Conservation (phyloP, 805 yeast genomes). For the Teunomyces kruisii region DNA sequence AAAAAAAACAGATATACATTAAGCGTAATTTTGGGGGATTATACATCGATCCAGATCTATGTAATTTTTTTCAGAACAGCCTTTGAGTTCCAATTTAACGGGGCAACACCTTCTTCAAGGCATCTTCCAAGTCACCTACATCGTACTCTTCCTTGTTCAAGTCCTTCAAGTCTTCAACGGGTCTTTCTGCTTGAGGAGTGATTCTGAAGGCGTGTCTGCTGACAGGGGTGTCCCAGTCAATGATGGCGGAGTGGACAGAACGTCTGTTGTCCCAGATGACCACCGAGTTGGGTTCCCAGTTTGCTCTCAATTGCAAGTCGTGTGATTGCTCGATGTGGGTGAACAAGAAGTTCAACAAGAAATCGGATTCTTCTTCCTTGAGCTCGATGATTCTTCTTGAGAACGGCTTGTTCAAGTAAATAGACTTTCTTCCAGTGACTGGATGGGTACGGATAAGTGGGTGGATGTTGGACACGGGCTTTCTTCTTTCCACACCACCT, state of each 20-base stretch:
- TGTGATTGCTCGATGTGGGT: slow-evolving; percentile 32
- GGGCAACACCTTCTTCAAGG: slow-evolving; percentile 17
- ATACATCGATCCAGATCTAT: not conserved
- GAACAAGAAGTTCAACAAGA: slow-evolving; percentile 30
- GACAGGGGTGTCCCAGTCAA: slow-evolving; percentile 37
- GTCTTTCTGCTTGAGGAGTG: slow-evolving; percentile 40
- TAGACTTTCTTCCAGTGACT: slow-evolving; percentile 29
- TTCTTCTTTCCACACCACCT: slow-evolving; percentile 35
- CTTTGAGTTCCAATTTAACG: not conserved
- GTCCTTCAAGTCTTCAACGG: slow-evolving; percentile 35
- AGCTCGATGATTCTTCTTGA: slow-evolving; percentile 35
- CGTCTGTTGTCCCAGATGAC: slow-evolving; percentile 38
- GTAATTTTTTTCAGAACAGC: not conserved
- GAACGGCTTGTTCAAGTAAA: slow-evolving; percentile 34
- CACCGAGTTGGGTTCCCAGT: slow-evolving; percentile 37
- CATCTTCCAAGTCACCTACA: slow-evolving; percentile 32
- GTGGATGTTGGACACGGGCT: slow-evolving; percentile 33
- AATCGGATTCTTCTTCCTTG: slow-evolving; percentile 34
- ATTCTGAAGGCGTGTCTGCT: slow-evolving; percentile 36
- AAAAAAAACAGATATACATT: not conserved
- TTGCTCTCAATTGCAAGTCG: slow-evolving; percentile 37
- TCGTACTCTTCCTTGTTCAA: slow-evolving; percentile 37
- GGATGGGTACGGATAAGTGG: slow-evolving; percentile 38
- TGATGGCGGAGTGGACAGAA: slow-evolving; percentile 33
- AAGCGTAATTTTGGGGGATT: not conserved